A percentile compares a stretch with the other conserved stretches of the same genome.
These are phyloP conservation scores for Cicer chorassanicum DNA, from an alignment of 306 rosid genomes.

Conservation along the genomic window DNA sequence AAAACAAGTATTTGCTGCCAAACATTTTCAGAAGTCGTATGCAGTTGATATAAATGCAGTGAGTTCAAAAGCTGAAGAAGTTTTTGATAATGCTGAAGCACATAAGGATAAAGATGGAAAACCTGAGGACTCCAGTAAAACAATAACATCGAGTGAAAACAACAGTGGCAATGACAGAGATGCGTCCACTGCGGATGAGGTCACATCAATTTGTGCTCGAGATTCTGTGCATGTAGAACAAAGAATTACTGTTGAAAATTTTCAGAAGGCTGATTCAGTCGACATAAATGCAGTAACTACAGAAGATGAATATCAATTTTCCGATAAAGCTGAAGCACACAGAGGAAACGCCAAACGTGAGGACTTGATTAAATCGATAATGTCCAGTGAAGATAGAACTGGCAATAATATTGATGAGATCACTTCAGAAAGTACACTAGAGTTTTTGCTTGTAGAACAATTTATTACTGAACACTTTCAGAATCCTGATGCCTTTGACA, in stretches of 20 bases:
- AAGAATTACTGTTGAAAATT: conserved; percentile 42
- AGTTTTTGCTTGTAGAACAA: conserved; percentile 52
- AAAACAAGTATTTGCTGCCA: conserved; percentile 50
- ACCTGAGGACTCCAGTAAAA: conserved; percentile 49
- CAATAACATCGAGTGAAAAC: conserved; percentile 37
- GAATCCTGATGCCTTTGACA: conserved; percentile 52
- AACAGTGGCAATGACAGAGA: conserved; percentile 32
- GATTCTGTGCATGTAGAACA: conserved; percentile 48
- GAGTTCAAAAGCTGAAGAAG: conserved; percentile 48
- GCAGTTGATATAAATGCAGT: conserved; percentile 48
- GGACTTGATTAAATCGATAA: conserved; percentile 39
- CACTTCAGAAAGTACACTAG: conserved; percentile 51
- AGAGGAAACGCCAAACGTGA: conserved; percentile 46
- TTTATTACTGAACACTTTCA: conserved; percentile 46
- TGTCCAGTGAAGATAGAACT: conserved; percentile 25
- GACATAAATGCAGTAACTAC: conserved; percentile 45
- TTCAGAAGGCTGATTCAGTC: conserved; percentile 45
- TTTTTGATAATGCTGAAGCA: conserved; percentile 43
- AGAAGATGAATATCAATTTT: conserved; percentile 43
- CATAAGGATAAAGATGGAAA: conserved; percentile 45
- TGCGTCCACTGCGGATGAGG: conserved; percentile 24
- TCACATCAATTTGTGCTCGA: conserved; percentile 49
- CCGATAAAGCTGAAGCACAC: conserved; percentile 41
- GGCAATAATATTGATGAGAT: conserved; percentile 42
- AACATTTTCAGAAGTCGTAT: conserved; percentile 43